Conservation (phyloP, 2,329 filamentous ascomycete species). For the Ceratocystis smalleyi region DNA sequence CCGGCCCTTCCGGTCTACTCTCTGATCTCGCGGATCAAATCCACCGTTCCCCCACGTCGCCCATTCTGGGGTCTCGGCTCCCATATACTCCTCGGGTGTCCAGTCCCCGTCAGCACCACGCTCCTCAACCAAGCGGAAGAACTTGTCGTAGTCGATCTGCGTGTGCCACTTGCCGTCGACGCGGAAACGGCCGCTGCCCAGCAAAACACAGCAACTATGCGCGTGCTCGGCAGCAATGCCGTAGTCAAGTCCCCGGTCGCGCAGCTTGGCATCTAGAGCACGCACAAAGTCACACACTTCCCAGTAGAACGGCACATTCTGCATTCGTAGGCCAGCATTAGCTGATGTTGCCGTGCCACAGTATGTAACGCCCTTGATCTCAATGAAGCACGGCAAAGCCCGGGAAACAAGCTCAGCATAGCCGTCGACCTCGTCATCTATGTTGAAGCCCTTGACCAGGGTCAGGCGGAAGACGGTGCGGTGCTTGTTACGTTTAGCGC, state of each 20-base stretch:
- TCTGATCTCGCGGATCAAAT: conserved; percentile 77
- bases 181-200: conserved; percentile 68
- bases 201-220: conserved; percentile 80
- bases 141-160: conserved; percentile 73
- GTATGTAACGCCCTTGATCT: conserved; percentile 93
- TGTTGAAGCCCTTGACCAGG: conserved; percentile 94
- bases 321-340: conserved; percentile 82
- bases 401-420: conserved; percentile 81
- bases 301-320: conserved; percentile 90
- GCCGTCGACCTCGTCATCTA: conserved; percentile 80
- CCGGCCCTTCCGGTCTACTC: conserved; percentile 75
- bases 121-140: conserved; percentile 71
- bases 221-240: conserved; percentile 91
- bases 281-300: conserved; percentile 74
- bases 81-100: conserved; percentile 81
- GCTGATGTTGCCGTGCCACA: conserved; percentile 80
- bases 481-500: conserved; percentile 67
- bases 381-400: conserved; percentile 78
- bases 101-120: conserved; percentile 52
- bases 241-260: conserved; percentile 57
- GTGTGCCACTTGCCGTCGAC: conserved; percentile 76
- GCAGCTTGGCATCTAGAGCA: conserved; percentile 54
- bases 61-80: conserved; percentile 74
- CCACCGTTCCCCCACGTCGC: conserved; percentile 87
- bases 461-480: conserved; percentile 90